A percentile compares a stretch with the other conserved stretches of the same genome.
Conservation (phyloP, 2,329 filamentous ascomycete species). For the Macrophomina tecta region DNA sequence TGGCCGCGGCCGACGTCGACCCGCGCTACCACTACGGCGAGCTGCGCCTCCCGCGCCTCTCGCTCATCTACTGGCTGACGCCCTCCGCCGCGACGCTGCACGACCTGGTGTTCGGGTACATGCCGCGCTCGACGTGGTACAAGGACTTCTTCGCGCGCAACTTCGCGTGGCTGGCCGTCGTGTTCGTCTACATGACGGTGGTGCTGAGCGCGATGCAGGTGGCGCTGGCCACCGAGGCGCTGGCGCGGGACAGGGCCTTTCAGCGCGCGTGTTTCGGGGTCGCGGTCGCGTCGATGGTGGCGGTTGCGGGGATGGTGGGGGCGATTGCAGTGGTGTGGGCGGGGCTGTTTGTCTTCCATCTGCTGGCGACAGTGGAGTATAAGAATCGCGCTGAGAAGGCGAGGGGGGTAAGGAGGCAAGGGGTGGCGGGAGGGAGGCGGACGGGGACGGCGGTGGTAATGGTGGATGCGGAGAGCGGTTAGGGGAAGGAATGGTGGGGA, state of each 20-base stretch:
- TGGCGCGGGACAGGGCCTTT: background rate
- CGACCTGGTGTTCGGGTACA: background rate
- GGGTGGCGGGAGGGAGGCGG: no score
- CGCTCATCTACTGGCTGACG: background rate
- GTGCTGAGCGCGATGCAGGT: slow-evolving; percentile 6
- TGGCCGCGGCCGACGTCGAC: slow-evolving; percentile 42
- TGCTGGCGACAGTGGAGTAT: background rate
- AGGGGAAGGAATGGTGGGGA: no score
- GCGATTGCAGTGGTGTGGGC: background rate
- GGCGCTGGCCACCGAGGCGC: background rate
- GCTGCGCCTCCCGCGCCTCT: slow-evolving; percentile 41
- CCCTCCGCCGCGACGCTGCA: background rate
- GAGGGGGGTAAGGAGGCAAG: no score
- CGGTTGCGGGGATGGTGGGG: background rate
- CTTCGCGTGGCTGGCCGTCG: background rate
- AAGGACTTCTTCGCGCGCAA: background rate
- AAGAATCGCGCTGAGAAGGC: no score
- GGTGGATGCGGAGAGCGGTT: no score
- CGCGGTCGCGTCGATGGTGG: background rate
- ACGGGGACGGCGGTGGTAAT: no score
- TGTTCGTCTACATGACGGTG: background rate
- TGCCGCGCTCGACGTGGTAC: background rate
- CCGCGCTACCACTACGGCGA: slow-evolving; percentile 46
- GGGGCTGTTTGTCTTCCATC: background rate
- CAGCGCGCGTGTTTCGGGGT: background rate